phyloP scores from a whole-genome alignment of 2,329 filamentous ascomycete genomes.

The Pestalotiopsis sp. region DNA sequence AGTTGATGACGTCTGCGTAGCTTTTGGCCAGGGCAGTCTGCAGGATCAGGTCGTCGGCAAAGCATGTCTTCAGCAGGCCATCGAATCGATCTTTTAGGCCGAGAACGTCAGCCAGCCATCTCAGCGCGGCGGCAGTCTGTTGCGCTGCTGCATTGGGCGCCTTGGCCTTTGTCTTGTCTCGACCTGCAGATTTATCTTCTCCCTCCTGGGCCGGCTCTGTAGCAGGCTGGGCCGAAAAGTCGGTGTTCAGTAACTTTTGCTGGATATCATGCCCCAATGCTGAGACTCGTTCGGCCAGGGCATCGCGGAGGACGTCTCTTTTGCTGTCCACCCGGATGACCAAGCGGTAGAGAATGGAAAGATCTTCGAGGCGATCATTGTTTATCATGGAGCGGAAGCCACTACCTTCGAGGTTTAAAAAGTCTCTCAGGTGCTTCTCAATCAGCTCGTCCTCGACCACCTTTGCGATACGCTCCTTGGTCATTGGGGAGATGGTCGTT shows the following conservation, averaged over 20 bases:
- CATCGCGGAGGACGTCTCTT: constrained; percentile 70
- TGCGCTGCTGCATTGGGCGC: constrained; percentile 66
- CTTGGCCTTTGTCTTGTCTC: constrained; percentile 51
- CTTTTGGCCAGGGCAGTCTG: constrained; percentile 84
- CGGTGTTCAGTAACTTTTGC: constrained; percentile 59
- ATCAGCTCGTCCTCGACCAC: constrained; percentile 86
- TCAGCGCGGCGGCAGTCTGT: constrained; percentile 84
- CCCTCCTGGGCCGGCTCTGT: constrained; percentile 41
- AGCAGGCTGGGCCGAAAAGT: constrained; percentile 47
- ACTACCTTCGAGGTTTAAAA: constrained; percentile 82
- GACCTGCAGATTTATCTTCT: constrained; percentile 35
- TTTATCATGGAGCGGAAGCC: constrained; percentile 90
- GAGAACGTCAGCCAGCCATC: constrained; percentile 93
- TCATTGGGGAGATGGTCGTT: constrained; percentile 76
- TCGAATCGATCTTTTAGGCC: constrained; percentile 89
- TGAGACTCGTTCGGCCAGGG: constrained; percentile 74
- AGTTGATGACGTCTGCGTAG: constrained; percentile 91
- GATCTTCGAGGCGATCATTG: constrained; percentile 78
- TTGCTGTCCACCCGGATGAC: constrained; percentile 76
- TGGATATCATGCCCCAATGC: constrained; percentile 86
- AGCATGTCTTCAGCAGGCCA: constrained; percentile 72
- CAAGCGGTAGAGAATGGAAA: constrained; percentile 80
- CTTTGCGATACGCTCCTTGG: constrained; percentile 70
- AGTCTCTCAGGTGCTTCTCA: constrained; percentile 73
- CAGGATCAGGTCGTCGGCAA: constrained; percentile 74